Evolutionary conservation across 164 flowering plant species (phyloP).

Genomic region (Tetracentron sinense): DNA sequence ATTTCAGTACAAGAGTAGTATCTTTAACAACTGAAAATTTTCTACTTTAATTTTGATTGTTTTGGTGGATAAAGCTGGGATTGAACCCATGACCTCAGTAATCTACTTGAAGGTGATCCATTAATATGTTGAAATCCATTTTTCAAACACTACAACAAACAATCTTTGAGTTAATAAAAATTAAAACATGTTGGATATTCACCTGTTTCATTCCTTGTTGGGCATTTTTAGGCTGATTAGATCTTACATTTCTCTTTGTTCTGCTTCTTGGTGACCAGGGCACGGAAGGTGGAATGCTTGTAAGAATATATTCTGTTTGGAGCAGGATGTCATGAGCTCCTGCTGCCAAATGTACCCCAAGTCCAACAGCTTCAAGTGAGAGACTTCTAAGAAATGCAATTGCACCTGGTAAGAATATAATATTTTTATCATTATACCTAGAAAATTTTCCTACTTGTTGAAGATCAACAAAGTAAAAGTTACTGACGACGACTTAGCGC

Average conservation of each 20-base stretch:
- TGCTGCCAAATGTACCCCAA: slow-evolving; percentile 94
- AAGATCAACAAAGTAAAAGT: no score
- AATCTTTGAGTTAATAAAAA: not conserved
- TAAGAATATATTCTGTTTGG: slow-evolving; percentile 76
- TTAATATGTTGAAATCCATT: not conserved
- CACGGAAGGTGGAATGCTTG: slow-evolving; percentile 60
- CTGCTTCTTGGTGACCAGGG: slow-evolving; percentile 35
- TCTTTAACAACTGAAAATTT: not conserved
- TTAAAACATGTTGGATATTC: not conserved
- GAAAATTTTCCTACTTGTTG: not conserved
- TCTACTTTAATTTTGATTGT: no score
- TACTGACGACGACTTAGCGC: not conserved
- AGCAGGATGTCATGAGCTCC: slow-evolving; percentile 88
- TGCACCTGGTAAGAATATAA: slow-evolving; percentile 65
- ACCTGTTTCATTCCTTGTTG: slow-evolving; percentile 89
- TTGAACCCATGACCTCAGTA: not conserved
- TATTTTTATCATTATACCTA: not conserved
- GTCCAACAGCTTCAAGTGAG: slow-evolving; percentile 91
- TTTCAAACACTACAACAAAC: not conserved
- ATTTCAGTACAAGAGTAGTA: not conserved
- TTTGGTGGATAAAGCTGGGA: not conserved
- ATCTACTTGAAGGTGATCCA: not conserved
- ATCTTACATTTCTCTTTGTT: slow-evolving; percentile 42
- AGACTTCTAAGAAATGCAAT: slow-evolving; percentile 90
- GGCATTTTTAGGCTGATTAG: slow-evolving; percentile 82